A percentile compares a stretch with the other conserved stretches of the same genome.
Conservation (phyloP, 2,329 filamentous ascomycete genomes). For the Neurospora crassa region DNA sequence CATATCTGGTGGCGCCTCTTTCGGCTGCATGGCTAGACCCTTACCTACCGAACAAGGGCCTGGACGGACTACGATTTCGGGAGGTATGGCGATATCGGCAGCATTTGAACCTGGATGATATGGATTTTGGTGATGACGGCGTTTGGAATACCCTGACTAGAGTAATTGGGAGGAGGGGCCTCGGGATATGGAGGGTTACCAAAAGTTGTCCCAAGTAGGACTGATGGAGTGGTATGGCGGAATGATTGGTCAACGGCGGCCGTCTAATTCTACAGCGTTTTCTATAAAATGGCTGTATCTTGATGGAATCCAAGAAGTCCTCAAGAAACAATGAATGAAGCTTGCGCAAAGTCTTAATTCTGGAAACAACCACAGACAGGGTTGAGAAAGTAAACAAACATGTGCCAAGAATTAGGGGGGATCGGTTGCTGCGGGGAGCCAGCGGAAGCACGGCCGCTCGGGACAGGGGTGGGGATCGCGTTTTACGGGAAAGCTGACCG, state of each 20-base stretch:
- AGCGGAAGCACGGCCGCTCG: neutral
- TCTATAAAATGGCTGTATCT: neutral
- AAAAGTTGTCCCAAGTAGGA: slow-evolving; percentile 39
- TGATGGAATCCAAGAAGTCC: neutral
- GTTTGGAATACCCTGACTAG: slow-evolving; percentile 60
- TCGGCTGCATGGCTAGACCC: slow-evolving; percentile 62
- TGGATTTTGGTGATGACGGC: slow-evolving; percentile 71
- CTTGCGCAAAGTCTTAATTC: neutral
- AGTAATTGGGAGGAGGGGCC: slow-evolving; percentile 54
- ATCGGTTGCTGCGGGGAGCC: neutral
- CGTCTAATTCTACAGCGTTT: neutral
- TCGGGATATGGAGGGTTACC: slow-evolving; percentile 55
- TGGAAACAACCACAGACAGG: neutral
- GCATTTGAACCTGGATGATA: slow-evolving; percentile 70
- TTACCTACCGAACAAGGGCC: slow-evolving; percentile 48
- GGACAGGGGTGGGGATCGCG: neutral
- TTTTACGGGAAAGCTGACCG: neutral
- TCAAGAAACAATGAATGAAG: neutral
- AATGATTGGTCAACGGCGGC: neutral
- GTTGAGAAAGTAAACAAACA: neutral
- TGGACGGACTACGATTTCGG: slow-evolving; percentile 52
- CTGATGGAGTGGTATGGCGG: slow-evolving; percentile 3
- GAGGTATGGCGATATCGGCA: slow-evolving; percentile 59
- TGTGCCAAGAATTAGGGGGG: neutral
- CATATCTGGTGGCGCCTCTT: slow-evolving; percentile 62